A percentile compares a stretch with the other conserved stretches of the same genome.
Evolutionary conservation across 306 rosid genomes (phyloP).

Genomic region (Begonia masoniana): DNA sequence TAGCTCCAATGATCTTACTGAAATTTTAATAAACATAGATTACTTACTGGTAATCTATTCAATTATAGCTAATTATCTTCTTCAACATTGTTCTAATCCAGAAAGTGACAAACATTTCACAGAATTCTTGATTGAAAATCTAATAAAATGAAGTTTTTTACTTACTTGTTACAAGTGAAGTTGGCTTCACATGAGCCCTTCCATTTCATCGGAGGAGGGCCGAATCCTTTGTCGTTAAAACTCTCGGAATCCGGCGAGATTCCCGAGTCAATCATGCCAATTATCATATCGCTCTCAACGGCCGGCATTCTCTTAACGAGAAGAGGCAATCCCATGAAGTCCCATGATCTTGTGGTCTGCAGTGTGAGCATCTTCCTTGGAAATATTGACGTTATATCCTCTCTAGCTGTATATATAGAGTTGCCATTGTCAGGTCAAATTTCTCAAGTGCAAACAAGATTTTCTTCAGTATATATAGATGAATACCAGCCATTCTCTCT

Average conservation of each 20-base stretch:
- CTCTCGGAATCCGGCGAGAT: conserved; percentile 8
- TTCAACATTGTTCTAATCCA: no score
- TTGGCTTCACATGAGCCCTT: conserved; percentile 7
- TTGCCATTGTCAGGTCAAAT: neutral
- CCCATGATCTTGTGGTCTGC: conserved; percentile 11
- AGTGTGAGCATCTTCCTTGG: neutral
- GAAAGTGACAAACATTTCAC: no score
- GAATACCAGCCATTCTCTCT: neutral
- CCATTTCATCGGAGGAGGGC: conserved; percentile 13
- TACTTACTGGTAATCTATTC: no score
- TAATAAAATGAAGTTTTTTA: neutral
- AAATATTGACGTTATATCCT: conserved; percentile 3
- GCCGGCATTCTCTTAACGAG: conserved; percentile 1
- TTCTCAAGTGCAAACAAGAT: neutral
- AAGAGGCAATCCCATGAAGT: conserved; percentile 1
- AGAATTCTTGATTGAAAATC: neutral
- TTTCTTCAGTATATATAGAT: neutral
- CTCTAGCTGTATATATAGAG: neutral
- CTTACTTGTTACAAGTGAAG: conserved; percentile 13
- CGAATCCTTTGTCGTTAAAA: conserved; percentile 6
- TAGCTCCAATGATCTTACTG: conserved; percentile 9
- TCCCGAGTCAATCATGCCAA: conserved; percentile 12
- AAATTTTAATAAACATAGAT: neutral
- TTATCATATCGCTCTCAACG: conserved; percentile 7
- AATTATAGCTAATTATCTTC: no score